Evolutionary conservation across 768 basidiomycete species (phyloP).

Genomic region (Porpolomopsis calyptriformis): DNA sequence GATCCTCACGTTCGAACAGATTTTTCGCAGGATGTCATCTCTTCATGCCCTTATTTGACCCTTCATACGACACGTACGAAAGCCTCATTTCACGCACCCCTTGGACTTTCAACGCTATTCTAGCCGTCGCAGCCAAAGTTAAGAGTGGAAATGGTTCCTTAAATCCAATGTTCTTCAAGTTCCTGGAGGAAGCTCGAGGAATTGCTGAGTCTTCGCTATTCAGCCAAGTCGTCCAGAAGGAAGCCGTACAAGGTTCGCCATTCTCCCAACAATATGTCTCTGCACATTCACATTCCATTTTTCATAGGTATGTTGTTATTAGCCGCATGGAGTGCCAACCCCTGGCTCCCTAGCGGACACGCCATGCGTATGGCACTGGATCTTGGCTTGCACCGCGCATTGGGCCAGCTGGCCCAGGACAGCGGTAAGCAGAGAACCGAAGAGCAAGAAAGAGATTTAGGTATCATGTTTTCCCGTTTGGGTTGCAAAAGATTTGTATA

Average conservation of each 20-base stretch:
- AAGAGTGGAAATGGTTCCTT: conserved; percentile 82
- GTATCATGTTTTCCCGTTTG: conserved; percentile 31
- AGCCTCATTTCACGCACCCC: conserved; percentile 85
- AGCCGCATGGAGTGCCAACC: conserved; percentile 89
- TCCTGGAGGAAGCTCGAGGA: conserved; percentile 90
- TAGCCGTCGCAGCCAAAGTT: conserved; percentile 88
- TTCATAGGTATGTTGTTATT: conserved; percentile 75
- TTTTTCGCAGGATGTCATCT: conserved; percentile 95
- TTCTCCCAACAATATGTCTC: conserved; percentile 8
- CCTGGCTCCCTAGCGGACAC: conserved; percentile 91
- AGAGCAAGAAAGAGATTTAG: conserved; percentile 81
- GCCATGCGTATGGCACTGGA: conserved; percentile 95
- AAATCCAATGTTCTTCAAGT: conserved; percentile 78
- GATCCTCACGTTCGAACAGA: conserved; percentile 34
- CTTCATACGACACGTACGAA: conserved; percentile 87
- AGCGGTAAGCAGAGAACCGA: conserved; percentile 55
- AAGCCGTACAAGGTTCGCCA: conserved; percentile 77
- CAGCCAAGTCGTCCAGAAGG: conserved; percentile 87
- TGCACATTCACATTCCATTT: conserved; percentile 3
- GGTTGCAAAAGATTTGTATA: conserved; percentile 4
- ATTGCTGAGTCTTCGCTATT: conserved; percentile 91
- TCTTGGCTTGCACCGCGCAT: conserved; percentile 82
- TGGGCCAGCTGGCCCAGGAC: conserved; percentile 82
- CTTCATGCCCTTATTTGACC: conserved; percentile 94
- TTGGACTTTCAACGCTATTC: conserved; percentile 90